Conservation (phyloP, 2,329 filamentous ascomycete species). For the Pyrenochaeta sp. region DNA sequence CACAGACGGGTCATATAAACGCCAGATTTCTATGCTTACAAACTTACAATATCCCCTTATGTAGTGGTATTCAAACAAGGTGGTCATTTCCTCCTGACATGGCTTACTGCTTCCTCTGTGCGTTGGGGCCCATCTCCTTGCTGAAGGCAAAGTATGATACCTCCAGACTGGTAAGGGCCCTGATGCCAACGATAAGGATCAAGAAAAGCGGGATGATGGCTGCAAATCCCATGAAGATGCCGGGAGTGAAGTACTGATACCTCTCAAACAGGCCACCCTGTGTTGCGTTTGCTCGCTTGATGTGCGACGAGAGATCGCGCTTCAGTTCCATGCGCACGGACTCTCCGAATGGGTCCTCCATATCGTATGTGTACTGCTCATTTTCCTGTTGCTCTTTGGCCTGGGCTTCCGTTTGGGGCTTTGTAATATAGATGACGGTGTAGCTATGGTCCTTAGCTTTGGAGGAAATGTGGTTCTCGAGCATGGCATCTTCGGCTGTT, state of each 20-base stretch:
- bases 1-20: slow-evolving; percentile 11
- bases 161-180: slow-evolving; percentile 78
- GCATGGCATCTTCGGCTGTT: slow-evolving; percentile 26
- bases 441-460: slow-evolving; percentile 62
- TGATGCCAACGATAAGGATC: slow-evolving; percentile 81
- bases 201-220: slow-evolving; percentile 73
- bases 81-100: neutral
- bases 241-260: slow-evolving; percentile 93
- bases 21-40: slow-evolving; percentile 24
- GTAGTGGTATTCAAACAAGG: slow-evolving; percentile 2
- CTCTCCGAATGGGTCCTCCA: slow-evolving; percentile 68
- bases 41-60: slow-evolving; percentile 16
- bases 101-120: slow-evolving; percentile 77
- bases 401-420: slow-evolving; percentile 54
- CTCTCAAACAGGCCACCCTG: slow-evolving; percentile 74
- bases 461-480: slow-evolving; percentile 37
- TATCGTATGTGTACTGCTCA: slow-evolving; percentile 62
- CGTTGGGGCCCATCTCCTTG: slow-evolving; percentile 90
- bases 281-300: slow-evolving; percentile 28
- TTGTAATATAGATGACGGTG: slow-evolving; percentile 79
- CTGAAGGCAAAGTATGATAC: slow-evolving; percentile 95
- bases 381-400: slow-evolving; percentile 30
- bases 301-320: slow-evolving; percentile 61
- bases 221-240: slow-evolving; percentile 86
- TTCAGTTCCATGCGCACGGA: slow-evolving; percentile 76